Evolutionary conservation across 2,329 filamentous ascomycete species (phyloP).

Genomic region (Botryotinia globosa): DNA sequence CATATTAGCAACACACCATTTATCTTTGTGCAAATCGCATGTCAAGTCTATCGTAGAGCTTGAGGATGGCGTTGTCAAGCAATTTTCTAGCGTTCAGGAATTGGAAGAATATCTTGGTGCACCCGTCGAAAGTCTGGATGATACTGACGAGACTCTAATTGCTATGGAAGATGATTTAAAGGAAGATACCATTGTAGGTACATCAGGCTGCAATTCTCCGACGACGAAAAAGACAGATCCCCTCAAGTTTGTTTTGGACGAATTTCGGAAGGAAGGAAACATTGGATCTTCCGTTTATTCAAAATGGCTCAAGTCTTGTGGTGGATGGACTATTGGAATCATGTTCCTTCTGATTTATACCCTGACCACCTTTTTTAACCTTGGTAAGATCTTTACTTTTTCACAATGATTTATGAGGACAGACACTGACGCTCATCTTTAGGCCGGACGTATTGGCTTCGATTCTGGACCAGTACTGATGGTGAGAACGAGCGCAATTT

Average conservation of each 20-base stretch:
- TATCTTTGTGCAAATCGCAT: conserved; percentile 64
- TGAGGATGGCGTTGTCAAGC: conserved; percentile 17
- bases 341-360: conserved; percentile 15
- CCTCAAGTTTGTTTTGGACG: conserved; percentile 18
- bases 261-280: conserved; percentile 19
- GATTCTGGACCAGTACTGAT: conserved; percentile 16
- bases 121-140: conserved; percentile 8
- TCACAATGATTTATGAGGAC: too few species aligned
- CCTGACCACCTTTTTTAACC: neutral
- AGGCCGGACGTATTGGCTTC: conserved; percentile 21
- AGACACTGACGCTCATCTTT: neutral
- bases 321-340: conserved; percentile 13
- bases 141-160: neutral
- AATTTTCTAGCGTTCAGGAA: conserved; percentile 16
- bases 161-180: neutral
- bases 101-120: conserved; percentile 20
- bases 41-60: conserved; percentile 70
- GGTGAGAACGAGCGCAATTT: neutral
- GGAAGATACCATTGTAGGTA: neutral
- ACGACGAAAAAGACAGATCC: neutral
- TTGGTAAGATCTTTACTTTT: neutral
- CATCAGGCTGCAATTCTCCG: neutral
- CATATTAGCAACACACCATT: conserved; percentile 77
- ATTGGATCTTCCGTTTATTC: conserved; percentile 17
- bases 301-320: conserved; percentile 17